Base-by-base conservation (phyloP, 1,284 basidiomycete species). In the Trichosporon asahii region DNA sequence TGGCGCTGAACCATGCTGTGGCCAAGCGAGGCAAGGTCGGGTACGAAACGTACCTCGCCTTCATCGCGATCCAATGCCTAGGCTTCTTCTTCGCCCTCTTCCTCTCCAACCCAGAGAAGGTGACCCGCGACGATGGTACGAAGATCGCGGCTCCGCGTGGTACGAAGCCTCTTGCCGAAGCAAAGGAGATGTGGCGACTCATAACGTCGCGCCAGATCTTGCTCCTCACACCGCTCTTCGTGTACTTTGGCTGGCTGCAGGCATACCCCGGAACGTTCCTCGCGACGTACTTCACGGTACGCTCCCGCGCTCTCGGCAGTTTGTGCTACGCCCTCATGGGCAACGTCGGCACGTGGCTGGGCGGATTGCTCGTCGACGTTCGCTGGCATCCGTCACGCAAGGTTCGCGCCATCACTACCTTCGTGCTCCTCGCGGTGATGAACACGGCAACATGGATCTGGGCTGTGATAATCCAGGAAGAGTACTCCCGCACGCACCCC, bases 221-320 rank as follows among this genome's bases (percentile, higher is more conserved):
- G 40, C 70, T 76, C 60, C 71, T 74, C 12, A 66, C 74, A 55
- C 72, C 65, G 15, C 72, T 78, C 67, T 78, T 73, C 66, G 68
- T 70, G 12, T 78, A 72, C 71, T 75, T 76, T 31, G 68, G 68
- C 33, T 69, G 68, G 68, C 35, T 64, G 44, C 68, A 69, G 35
- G 68, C 68, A 14, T 76, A 73, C 66, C 74, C 74, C 1, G 76
- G 74, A n/a, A 79, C 74, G 9, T 80, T 78, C 69, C 74, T 80
- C 35, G 69, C 79, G 21, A 61, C 66, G 11, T 72, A 75, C 68
- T 80, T 80, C 46, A 69, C 74, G 4, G 78, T 80, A 21, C 73
- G 78, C 27, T 71, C 76, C 11, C 74, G 78, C 25, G 75, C 77
- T 2, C 68, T 80, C 1, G 78, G 73, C 7, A 67, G 67, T 4